Evolutionary conservation across 140 eudicot genomes (phyloP), one percentile per base, ranked within the genome.

Genomic region (Bidens hawaiensis): DNA sequence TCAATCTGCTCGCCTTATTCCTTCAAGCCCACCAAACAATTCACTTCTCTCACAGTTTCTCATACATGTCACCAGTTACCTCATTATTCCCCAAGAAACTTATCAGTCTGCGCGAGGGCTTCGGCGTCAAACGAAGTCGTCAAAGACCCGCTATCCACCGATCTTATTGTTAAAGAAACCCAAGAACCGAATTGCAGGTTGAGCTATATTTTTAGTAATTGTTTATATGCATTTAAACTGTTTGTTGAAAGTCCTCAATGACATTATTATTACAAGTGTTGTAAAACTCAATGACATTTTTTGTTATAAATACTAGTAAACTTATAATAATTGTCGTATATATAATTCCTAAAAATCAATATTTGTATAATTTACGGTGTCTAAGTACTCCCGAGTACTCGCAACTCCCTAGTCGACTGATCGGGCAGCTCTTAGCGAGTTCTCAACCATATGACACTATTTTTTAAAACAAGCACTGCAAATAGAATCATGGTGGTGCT

Each of bases 111-210:
- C 42, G 71, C 74, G 10, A 65, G 65, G 49, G 81, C 85, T 6
- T 46, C 86, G 11, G 69, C 79, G 18, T 64, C 65, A 16, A 59
- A 67, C 1, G 85, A 68, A 12, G 28, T 68, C 34, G 80, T 65
- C 0, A 41, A 63, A 41, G 96, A 84, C 14, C 84, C 83, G 51
- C 76, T 90, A 5, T 96, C 97, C 4, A 95, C 97, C 21, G 89
- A 83, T 25, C 72, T 90, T 25, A 54, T 74, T 13, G 83, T 90
- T 34, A 67, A 76, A 17, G 94, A 87, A 68, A 69, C 72, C 64
- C 81, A 61, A 42, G 85, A 81, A 68, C 95, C 97, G 51, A 80
- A 89, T 75, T 89, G 91, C 30, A 85, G 86, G 63, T 95, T 89
- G 57, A 75, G 87, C 31, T 36, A 2, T 47, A 18, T n/a, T n/a